Percentiles rank a stretch among this genome's conserved stretches.
Evolutionary conservation across 1,284 basidiomycete species (phyloP).

Genomic region (Cutaneotrichosporon arboriforme): DNA sequence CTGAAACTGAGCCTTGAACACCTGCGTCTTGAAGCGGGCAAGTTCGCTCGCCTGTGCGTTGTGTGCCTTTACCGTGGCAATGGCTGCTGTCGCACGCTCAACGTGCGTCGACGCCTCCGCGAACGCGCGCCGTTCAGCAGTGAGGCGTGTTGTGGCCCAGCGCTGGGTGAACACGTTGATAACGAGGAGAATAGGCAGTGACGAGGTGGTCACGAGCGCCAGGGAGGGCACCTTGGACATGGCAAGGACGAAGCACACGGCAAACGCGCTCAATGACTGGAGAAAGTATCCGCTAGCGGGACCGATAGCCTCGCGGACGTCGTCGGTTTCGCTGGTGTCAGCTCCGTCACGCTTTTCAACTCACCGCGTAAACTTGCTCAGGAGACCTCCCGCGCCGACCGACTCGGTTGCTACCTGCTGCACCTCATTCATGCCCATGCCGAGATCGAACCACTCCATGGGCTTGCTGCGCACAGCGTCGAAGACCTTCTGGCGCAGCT

Average conservation of each 20-base stretch:
- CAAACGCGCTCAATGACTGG: slow-evolving; percentile 71
- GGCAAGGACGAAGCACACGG: slow-evolving; percentile 75
- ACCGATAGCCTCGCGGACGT: slow-evolving; percentile 77
- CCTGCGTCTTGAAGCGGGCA: slow-evolving; percentile 52
- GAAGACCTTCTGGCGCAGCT: slow-evolving; percentile 67
- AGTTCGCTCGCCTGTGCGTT: slow-evolving; percentile 70
- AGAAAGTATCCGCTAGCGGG: slow-evolving; percentile 69
- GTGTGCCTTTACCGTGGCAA: slow-evolving; percentile 92
- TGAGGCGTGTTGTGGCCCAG: slow-evolving; percentile 58
- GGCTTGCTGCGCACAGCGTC: slow-evolving; percentile 63
- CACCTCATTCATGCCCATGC: slow-evolving; percentile 63
- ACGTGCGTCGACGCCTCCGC: slow-evolving; percentile 69
- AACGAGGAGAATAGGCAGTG: slow-evolving; percentile 74
- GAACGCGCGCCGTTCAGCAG: slow-evolving; percentile 61
- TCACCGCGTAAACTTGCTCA: slow-evolving; percentile 87
- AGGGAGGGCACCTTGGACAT: slow-evolving; percentile 74
- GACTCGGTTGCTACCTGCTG: slow-evolving; percentile 52
- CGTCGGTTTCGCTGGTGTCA: slow-evolving; percentile 76
- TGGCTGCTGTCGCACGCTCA: slow-evolving; percentile 70
- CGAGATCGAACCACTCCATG: slow-evolving; percentile 81
- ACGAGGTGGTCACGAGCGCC: slow-evolving; percentile 83
- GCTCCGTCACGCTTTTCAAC: slow-evolving; percentile 27
- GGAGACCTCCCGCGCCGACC: slow-evolving; percentile 81
- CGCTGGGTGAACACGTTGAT: slow-evolving; percentile 70
- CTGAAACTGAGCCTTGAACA: slow-evolving; percentile 52